Base-by-base conservation (phyloP, 208 protist genomes). In the Trypanosoma platydactyli region DNA sequence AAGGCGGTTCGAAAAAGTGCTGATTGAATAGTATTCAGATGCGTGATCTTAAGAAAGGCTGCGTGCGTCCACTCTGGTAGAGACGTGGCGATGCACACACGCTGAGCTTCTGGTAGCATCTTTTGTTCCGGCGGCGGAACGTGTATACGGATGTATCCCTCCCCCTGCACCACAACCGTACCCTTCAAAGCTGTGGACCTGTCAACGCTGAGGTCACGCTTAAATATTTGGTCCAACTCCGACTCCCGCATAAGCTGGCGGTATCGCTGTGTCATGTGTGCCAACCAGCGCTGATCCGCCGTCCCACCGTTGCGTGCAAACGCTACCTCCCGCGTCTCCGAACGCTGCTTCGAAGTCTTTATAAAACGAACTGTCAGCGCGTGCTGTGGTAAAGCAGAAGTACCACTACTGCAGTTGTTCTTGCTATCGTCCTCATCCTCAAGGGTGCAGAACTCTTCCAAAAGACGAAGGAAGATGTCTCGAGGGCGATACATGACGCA, bases 21-120 rank as follows among this genome's bases (percentile, higher is more conserved):
- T 3, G 96, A 95, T 73, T 99, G 98, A 16, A 99, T 97, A 5
- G 88, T 89, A 79, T 99, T 99, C 22, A 99, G 89, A 63, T 97
- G 89, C 29, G 86, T 96, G 64, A 97, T 94, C 42, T 79, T 77
- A 25, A 83, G 79, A 78, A 98, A 98, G 48, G 92, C 92, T 15
- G 86, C 70, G 64, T 97, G 91, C 25, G 88, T 93, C 88, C 89
- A 97, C 71, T 91, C 88, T 0, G 89, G 90, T 56, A 98, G 52
- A 41, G 84, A 83, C 18, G 86, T 92, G 18, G 80, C 73, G 33
- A 97, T 76, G 53, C 87, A 86, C 20, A 97, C 66, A 18, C 88
- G 92, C 75, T 95, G 77, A 25, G 86, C 83, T 51, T 80, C 66
- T 54, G 86, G 86, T 45, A 96, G 49, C 1, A 88, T 69, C 59